Base-by-base conservation (phyloP, 495 filamentous ascomycete genomes). In the Terfezia claveryi region DNA sequence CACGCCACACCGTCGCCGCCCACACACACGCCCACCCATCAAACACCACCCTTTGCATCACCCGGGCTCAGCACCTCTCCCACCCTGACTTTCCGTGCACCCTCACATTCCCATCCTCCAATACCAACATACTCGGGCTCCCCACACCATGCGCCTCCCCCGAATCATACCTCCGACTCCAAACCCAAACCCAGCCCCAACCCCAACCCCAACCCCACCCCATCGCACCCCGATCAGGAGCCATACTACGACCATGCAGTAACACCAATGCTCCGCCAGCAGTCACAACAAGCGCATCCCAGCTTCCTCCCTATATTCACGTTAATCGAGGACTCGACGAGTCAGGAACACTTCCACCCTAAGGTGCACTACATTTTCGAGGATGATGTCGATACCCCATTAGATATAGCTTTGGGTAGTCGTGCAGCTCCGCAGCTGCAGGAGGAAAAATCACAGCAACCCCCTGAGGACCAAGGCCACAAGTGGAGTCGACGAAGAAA, bases 341-440 rank as follows among this genome's bases (percentile, higher is more conserved):
- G 70, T 32, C 74, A 74, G 51, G 73, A 73, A 9, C 71, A 85
- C 68, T 74, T 89, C 67, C 88, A 92, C 58, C 78, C 80, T 20
- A 78, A 74, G 44, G 79, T 94, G 2, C 86, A 89, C 72, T 96
- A 96, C 70, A 76, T 94, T 57, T 96, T 93, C 70, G 75, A 74
- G 59, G 82, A 88, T 63, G 86, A 93, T 68, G 76, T 72, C 10
- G 74, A 76, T 63, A 80, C 83, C 10, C 70, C 81, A 49, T 67
- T 85, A 36, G 82, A 81, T 8, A 71, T 38, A 59, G 68, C 58
- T 44, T 37, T 52, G 20, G 38, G 49, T 53, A 58, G 56, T n/a
- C 55, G 37, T 36, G 23, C 56, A 44, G 54, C 17, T 38, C 36
- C 51, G 38, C 27, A 32, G 27, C 27, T 32, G 27, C 27, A 32